These are phyloP conservation scores for Penicillium sp. DNA, from an alignment of 2,329 filamentous ascomycete species.

Conservation along the genomic window DNA sequence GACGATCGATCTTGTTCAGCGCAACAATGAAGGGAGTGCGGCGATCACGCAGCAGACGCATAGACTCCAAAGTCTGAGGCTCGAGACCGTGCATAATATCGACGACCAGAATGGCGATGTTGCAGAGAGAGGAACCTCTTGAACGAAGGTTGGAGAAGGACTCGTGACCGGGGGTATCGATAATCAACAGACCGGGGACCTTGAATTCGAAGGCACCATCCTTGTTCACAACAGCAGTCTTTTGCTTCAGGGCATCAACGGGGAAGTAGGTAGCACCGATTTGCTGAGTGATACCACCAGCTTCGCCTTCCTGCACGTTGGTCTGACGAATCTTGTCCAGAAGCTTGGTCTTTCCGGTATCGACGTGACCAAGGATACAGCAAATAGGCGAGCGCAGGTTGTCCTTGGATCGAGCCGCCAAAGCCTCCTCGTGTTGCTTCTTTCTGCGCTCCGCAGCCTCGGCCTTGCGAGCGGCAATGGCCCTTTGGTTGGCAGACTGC, in stretches of 20 bases:
- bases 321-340: conserved; percentile 98
- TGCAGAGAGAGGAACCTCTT: conserved; percentile 95
- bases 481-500: conserved; percentile 69
- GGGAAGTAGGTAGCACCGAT: conserved; percentile 99
- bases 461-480: conserved; percentile 76
- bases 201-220: conserved; percentile 94
- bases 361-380: conserved; percentile 99
- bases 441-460: conserved; percentile 86
- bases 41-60: conserved; percentile 86
- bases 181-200: conserved; percentile 92
- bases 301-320: conserved; percentile 98
- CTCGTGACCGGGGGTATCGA: conserved; percentile 99
- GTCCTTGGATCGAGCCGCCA: conserved; percentile 89
- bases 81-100: conserved; percentile 99
- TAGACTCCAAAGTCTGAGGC: conserved; percentile 95
- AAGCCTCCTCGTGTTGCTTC: conserved; percentile 85
- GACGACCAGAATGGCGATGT: conserved; percentile 98
- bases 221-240: conserved; percentile 90
- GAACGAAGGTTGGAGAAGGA: conserved; percentile 98
- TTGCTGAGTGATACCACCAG: conserved; percentile 98
- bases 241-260: conserved; percentile 85
- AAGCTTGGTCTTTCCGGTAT: conserved; percentile 99
- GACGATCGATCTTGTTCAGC: conserved; percentile 98
- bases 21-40: conserved; percentile 99
- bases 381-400: conserved; percentile 97